Evolutionary conservation across 306 rosid genomes (phyloP).

Genomic region (Trichosanthes cucumerina): DNA sequence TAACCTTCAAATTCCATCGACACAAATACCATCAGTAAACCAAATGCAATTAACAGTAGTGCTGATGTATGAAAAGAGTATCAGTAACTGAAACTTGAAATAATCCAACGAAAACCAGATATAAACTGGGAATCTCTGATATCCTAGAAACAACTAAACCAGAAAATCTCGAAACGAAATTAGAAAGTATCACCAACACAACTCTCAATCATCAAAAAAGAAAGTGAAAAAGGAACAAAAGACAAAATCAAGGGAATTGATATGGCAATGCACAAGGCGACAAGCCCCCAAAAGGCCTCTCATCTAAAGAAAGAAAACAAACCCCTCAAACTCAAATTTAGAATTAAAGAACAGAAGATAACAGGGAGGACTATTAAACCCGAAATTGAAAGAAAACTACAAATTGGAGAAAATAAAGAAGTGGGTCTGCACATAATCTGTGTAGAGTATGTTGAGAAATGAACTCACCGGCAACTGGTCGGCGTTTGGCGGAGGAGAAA

Average conservation of each 20-base stretch:
- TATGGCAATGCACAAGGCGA: neutral
- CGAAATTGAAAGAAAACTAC: neutral
- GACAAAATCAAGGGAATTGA: neutral
- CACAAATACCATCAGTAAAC: neutral
- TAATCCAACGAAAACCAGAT: neutral
- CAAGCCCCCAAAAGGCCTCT: neutral
- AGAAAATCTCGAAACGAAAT: neutral
- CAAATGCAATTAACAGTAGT: neutral
- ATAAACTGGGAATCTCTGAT: neutral
- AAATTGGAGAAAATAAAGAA: neutral
- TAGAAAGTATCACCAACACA: neutral
- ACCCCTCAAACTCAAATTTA: neutral
- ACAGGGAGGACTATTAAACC: neutral
- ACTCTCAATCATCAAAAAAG: too few relatives aligned
- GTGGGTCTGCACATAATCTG: neutral
- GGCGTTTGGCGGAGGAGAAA: conserved; percentile 36
- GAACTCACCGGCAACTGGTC: conserved; percentile 39
- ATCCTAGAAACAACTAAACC: neutral
- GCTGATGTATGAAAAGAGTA: neutral
- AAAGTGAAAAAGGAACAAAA: neutral
- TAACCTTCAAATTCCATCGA: neutral
- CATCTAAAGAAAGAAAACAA: neutral
- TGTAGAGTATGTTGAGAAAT: neutral
- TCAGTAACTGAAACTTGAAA: neutral
- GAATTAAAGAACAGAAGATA: neutral